Evolutionary conservation across 768 basidiomycete genomes (phyloP).

Genomic region (Lentinula detonsa): DNA sequence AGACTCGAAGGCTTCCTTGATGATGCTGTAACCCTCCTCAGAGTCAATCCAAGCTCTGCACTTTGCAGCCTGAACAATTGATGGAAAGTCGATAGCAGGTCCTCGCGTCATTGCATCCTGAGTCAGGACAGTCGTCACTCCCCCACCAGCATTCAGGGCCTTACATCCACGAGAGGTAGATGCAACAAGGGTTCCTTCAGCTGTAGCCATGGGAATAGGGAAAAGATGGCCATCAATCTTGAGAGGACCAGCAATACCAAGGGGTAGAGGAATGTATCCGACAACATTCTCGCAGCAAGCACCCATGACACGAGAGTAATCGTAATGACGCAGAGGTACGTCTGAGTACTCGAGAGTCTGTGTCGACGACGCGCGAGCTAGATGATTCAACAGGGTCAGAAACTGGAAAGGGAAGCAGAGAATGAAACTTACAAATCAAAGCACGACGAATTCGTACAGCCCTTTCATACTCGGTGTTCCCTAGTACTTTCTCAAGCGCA

Average conservation of each 20-base stretch:
- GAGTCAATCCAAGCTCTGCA: slow-evolving; percentile 87
- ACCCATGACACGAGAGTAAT: slow-evolving; percentile 90
- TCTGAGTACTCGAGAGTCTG: slow-evolving; percentile 80
- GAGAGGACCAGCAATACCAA: slow-evolving; percentile 95
- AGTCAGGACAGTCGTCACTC: slow-evolving; percentile 89
- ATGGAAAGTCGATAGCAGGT: slow-evolving; percentile 95
- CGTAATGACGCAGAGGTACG: slow-evolving; percentile 80
- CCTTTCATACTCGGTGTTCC: slow-evolving; percentile 55
- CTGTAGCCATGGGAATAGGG: slow-evolving; percentile 98
- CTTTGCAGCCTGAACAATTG: slow-evolving; percentile 68
- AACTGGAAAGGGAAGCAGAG: background rate
- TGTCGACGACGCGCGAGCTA: slow-evolving; percentile 81
- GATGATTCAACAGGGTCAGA: slow-evolving; percentile 1
- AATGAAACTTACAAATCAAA: slow-evolving; percentile 70
- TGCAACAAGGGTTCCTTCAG: slow-evolving; percentile 98
- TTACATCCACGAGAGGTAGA: slow-evolving; percentile 98
- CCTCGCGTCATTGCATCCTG: slow-evolving; percentile 97
- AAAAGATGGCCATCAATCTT: slow-evolving; percentile 79
- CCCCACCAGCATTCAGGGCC: slow-evolving; percentile 93
- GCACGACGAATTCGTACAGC: slow-evolving; percentile 85
- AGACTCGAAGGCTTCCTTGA: slow-evolving; percentile 87
- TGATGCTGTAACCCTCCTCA: slow-evolving; percentile 65
- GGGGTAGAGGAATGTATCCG: slow-evolving; percentile 92
- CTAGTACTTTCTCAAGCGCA: slow-evolving; percentile 91
- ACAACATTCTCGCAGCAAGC: slow-evolving; percentile 99